phyloP scores from a whole-genome alignment of 192 early-diverging fungal genomes.

The Entomortierella lignicola region DNA sequence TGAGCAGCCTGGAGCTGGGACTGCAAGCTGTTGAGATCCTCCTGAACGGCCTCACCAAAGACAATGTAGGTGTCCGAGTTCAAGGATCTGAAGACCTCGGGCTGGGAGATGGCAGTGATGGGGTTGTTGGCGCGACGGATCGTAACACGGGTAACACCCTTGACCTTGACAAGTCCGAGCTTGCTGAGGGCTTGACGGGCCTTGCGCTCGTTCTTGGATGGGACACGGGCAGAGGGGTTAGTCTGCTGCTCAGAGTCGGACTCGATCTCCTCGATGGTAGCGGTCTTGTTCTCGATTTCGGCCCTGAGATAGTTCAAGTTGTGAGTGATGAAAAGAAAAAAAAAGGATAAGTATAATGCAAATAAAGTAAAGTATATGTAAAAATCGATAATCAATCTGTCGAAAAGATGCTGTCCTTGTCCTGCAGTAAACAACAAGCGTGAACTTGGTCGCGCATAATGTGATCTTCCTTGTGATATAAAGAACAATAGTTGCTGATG shows the following conservation, averaged over 20 bases:
- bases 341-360: neutral
- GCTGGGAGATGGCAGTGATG: slow-evolving; percentile 87
- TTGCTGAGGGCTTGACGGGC: slow-evolving; percentile 95
- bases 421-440: neutral
- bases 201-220: slow-evolving; percentile 93
- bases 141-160: slow-evolving; percentile 90
- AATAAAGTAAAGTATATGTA: neutral
- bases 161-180: slow-evolving; percentile 89
- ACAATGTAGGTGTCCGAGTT: slow-evolving; percentile 95
- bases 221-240: slow-evolving; percentile 50
- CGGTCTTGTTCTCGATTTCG: slow-evolving; percentile 57
- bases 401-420: neutral
- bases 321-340: too few relatives aligned
- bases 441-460: too few relatives aligned
- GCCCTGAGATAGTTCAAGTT: slow-evolving; percentile 20
- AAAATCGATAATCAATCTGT: neutral
- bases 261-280: slow-evolving; percentile 55
- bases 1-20: slow-evolving; percentile 77
- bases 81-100: slow-evolving; percentile 93
- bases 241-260: slow-evolving; percentile 43
- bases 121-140: slow-evolving; percentile 77
- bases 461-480: too few relatives aligned
- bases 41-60: slow-evolving; percentile 93
- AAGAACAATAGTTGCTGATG: too few relatives aligned
- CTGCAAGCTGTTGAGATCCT: slow-evolving; percentile 81